Percentiles rank a stretch among this genome's conserved stretches.
phyloP scores from a whole-genome alignment of 768 basidiomycete genomes.

The Panaeolus cyanescens region DNA sequence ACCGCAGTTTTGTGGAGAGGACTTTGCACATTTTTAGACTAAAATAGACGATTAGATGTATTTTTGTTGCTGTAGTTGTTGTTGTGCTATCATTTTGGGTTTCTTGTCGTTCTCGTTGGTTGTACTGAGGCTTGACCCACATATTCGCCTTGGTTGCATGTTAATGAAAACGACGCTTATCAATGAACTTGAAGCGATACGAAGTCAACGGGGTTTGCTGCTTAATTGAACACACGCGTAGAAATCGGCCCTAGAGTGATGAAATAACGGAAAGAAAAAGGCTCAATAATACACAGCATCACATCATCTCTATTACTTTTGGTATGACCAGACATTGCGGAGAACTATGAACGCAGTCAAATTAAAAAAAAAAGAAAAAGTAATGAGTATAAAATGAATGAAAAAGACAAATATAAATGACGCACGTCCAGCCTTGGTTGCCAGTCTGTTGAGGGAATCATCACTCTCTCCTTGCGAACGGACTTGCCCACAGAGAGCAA shows the following conservation, averaged over 20 bases:
- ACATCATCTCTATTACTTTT: slow-evolving; percentile 64
- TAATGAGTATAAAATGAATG: slow-evolving; percentile 1
- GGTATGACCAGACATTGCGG: slow-evolving; percentile 94
- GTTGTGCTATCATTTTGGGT: too few relatives aligned
- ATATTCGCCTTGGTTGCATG: background rate
- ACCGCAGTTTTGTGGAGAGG: background rate
- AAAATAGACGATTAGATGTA: background rate
- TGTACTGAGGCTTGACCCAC: background rate
- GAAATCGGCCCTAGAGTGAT: background rate
- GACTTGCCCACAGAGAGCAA: slow-evolving; percentile 93
- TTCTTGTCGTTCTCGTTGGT: background rate
- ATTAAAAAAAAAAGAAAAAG: slow-evolving; percentile 1
- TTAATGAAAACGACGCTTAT: background rate
- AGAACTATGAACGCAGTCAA: slow-evolving; percentile 70
- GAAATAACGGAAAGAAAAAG: too few relatives aligned
- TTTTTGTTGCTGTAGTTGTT: background rate
- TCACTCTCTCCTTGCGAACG: slow-evolving; percentile 95
- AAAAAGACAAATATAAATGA: slow-evolving; percentile 20
- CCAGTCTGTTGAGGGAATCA: slow-evolving; percentile 94
- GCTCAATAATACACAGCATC: background rate
- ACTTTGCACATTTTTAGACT: background rate
- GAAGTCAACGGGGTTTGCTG: background rate
- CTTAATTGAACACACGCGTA: background rate
- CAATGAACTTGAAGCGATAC: background rate
- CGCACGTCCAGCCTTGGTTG: slow-evolving; percentile 94